Evolutionary conservation across 805 yeast genomes (phyloP).

Genomic region (Ogataea sp.): DNA sequence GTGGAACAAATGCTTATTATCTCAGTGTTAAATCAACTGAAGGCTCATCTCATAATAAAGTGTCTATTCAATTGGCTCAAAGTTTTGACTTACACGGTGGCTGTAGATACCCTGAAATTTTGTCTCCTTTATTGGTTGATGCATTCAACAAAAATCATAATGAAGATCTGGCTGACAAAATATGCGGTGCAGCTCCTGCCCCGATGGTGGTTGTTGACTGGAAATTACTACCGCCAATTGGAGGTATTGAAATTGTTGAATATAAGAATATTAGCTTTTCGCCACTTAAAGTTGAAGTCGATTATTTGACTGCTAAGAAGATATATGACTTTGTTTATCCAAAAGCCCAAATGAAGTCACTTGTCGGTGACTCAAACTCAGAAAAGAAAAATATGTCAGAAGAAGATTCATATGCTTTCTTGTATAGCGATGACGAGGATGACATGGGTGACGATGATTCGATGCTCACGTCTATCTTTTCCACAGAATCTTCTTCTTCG

Average conservation of each 20-base stretch:
- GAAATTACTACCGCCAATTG: slow-evolving; percentile 52
- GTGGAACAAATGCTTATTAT: slow-evolving; percentile 54
- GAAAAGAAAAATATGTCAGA: background rate
- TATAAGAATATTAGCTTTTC: slow-evolving; percentile 39
- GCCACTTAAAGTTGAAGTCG: slow-evolving; percentile 52
- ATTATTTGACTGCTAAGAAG: slow-evolving; percentile 42
- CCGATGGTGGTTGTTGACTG: slow-evolving; percentile 39
- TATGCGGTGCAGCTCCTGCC: slow-evolving; percentile 10
- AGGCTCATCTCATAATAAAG: slow-evolving; percentile 59
- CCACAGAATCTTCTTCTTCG: no score
- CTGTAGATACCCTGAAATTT: slow-evolving; percentile 61
- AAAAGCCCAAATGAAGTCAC: slow-evolving; percentile 3
- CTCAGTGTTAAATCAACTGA: slow-evolving; percentile 55
- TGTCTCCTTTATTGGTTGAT: slow-evolving; percentile 39
- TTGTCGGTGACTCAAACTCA: background rate
- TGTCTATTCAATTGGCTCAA: slow-evolving; percentile 59
- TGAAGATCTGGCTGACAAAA: slow-evolving; percentile 12
- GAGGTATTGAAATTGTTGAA: slow-evolving; percentile 53
- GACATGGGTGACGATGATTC: background rate
- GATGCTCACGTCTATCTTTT: no score
- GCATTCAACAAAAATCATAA: slow-evolving; percentile 6
- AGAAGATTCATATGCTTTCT: background rate
- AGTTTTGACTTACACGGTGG: slow-evolving; percentile 57
- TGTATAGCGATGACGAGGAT: background rate
- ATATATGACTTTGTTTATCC: slow-evolving; percentile 31